phyloP scores from a whole-genome alignment of 2,329 filamentous ascomycete genomes.

The Aspergillus terreus region DNA sequence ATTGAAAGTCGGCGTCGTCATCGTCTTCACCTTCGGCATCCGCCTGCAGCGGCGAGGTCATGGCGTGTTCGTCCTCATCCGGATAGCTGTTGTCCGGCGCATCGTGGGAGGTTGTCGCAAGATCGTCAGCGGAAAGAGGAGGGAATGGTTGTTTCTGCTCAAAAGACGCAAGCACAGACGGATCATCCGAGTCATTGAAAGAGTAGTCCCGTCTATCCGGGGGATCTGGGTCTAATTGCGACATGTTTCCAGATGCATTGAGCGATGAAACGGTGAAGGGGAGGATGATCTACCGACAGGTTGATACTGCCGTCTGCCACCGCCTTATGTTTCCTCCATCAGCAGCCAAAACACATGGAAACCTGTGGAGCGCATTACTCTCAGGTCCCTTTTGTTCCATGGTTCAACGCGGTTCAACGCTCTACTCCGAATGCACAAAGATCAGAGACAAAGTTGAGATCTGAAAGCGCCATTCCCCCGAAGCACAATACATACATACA shows the following conservation, averaged over 20 bases:
- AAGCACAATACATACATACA: too few species aligned
- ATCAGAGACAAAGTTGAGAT: too few species aligned
- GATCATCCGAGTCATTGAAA: constrained; percentile 7
- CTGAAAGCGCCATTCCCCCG: too few species aligned
- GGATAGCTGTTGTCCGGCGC: constrained; percentile 13
- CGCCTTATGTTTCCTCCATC: background rate
- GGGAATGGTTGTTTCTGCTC: constrained; percentile 35
- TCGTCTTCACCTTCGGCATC: constrained; percentile 26
- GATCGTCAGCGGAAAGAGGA: constrained; percentile 24
- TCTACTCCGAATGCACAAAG: too few species aligned
- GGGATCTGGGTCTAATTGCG: background rate
- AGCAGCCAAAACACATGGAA: too few species aligned
- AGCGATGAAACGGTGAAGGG: too few species aligned
- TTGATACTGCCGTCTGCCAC: constrained; percentile 13
- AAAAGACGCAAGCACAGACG: constrained; percentile 10
- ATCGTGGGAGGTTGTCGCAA: constrained; percentile 13
- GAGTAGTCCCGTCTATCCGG: background rate
- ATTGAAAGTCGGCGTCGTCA: constrained; percentile 44
- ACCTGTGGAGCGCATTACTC: too few species aligned
- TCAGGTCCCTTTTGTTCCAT: too few species aligned
- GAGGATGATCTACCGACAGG: too few species aligned
- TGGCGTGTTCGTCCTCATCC: constrained; percentile 22
- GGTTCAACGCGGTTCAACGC: too few species aligned
- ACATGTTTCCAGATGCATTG: constrained; percentile 7
- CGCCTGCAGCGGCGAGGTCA: constrained; percentile 26